Conservation (phyloP, 345 rosid species). For the Citrus unshiu region DNA sequence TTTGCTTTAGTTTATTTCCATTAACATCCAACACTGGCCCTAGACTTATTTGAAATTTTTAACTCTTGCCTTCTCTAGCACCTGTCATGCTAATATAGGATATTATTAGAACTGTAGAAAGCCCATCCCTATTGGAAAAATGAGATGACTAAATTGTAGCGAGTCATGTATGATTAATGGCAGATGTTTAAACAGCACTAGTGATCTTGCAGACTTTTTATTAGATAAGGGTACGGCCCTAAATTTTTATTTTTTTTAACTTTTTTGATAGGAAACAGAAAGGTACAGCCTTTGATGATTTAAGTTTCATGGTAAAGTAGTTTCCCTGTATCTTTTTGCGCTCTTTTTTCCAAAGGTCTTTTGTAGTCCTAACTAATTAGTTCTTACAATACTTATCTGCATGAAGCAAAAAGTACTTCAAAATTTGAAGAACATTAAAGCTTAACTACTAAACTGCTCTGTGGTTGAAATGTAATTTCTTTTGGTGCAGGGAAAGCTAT, state of each 20-base stretch:
- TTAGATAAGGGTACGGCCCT: neutral
- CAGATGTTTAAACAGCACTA: neutral
- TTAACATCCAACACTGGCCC: neutral
- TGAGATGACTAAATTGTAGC: neutral
- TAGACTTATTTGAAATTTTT: neutral
- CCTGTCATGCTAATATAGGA: neutral
- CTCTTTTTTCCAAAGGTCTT: neutral
- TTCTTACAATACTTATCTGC: neutral
- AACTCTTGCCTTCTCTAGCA: neutral
- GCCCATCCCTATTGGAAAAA: neutral
- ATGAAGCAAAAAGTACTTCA: neutral
- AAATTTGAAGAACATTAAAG: neutral
- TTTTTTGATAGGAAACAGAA: too few relatives aligned
- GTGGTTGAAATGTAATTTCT: neutral
- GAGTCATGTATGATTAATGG: neutral
- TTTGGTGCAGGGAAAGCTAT: constrained; percentile 1
- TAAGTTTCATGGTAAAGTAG: neutral
- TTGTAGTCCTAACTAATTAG: neutral
- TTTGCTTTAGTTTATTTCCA: neutral
- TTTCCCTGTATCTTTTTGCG: neutral
- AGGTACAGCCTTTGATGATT: neutral
- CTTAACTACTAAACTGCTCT: neutral
- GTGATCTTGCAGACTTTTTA: neutral
- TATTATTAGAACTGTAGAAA: neutral
- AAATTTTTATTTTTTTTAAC: too few relatives aligned